Evolutionary conservation across 2,329 filamentous ascomycete species (phyloP).

Genomic region (Neocatenulostroma microsporum): DNA sequence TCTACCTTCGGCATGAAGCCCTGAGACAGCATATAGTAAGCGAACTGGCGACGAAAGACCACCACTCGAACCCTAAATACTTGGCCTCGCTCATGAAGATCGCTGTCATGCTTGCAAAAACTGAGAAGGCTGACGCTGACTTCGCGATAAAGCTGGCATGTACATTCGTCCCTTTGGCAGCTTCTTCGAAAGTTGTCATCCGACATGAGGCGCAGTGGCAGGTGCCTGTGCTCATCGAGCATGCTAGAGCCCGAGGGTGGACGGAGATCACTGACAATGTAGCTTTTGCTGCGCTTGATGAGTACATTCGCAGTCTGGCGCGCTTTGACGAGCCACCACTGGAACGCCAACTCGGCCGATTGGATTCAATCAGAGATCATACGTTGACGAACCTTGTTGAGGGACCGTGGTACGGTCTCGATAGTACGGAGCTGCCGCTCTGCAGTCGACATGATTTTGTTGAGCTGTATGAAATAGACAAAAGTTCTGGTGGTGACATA

Average conservation of each 20-base stretch:
- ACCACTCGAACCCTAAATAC: constrained; percentile 42
- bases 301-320: constrained; percentile 38
- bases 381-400: constrained; percentile 39
- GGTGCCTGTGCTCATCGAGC: constrained; percentile 38
- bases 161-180: constrained; percentile 36
- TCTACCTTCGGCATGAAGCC: constrained; percentile 31
- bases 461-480: constrained; percentile 26
- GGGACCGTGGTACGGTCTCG: constrained; percentile 38
- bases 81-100: constrained; percentile 43
- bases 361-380: constrained; percentile 38
- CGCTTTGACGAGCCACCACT: constrained; percentile 34
- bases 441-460: constrained; percentile 36
- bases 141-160: constrained; percentile 35
- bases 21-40: constrained; percentile 29
- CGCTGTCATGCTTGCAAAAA: constrained; percentile 35
- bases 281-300: constrained; percentile 36
- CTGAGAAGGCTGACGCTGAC: constrained; percentile 28
- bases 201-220: constrained; percentile 47
- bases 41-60: constrained; percentile 33
- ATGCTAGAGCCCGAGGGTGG: constrained; percentile 32
- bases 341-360: constrained; percentile 31
- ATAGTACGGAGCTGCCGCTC: constrained; percentile 33
- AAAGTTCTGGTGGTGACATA: background rate
- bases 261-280: constrained; percentile 31
- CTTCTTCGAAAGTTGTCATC: constrained; percentile 46